A percentile compares a stretch with the other conserved stretches of the same genome.
Conservation (phyloP, 495 filamentous ascomycete genomes). For the Ramalina intermedia region DNA sequence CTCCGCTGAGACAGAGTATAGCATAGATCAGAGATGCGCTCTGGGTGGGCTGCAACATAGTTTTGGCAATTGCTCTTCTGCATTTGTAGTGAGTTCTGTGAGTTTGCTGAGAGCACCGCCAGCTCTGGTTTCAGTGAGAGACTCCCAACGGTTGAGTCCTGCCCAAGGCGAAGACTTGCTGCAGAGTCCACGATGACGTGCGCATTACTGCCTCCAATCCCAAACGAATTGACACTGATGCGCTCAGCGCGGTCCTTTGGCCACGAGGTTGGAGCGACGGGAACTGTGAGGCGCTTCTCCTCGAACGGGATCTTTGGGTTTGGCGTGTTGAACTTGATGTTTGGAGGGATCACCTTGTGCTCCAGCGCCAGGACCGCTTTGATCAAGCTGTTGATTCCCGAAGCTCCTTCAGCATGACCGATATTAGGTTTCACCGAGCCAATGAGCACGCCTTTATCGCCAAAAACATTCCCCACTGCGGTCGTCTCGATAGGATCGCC, state of each 20-base stretch:
- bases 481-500: slow-evolving; percentile 30
- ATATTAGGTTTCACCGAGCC: slow-evolving; percentile 26
- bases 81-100: no score
- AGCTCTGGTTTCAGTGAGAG: no score
- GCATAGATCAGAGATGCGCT: no score
- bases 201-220: no score
- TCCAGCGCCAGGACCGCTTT: slow-evolving; percentile 24
- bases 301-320: slow-evolving; percentile 17
- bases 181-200: slow-evolving; percentile 7
- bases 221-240: slow-evolving; percentile 24
- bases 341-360: slow-evolving; percentile 22
- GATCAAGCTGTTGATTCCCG: slow-evolving; percentile 23
- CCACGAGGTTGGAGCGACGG: slow-evolving; percentile 17
- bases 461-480: slow-evolving; percentile 32
- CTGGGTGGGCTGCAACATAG: no score
- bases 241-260: slow-evolving; percentile 12
- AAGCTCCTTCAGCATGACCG: slow-evolving; percentile 26
- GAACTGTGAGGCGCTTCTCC: not conserved
- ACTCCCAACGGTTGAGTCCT: no score
- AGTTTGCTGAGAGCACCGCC: no score
- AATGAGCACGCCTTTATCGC: slow-evolving; percentile 12
- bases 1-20: no score
- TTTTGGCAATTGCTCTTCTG: no score
- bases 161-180: not conserved
- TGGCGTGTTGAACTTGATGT: slow-evolving; percentile 18